Evolutionary conservation across 306 rosid genomes (phyloP).

Genomic region (Lathyrus oleraceus): DNA sequence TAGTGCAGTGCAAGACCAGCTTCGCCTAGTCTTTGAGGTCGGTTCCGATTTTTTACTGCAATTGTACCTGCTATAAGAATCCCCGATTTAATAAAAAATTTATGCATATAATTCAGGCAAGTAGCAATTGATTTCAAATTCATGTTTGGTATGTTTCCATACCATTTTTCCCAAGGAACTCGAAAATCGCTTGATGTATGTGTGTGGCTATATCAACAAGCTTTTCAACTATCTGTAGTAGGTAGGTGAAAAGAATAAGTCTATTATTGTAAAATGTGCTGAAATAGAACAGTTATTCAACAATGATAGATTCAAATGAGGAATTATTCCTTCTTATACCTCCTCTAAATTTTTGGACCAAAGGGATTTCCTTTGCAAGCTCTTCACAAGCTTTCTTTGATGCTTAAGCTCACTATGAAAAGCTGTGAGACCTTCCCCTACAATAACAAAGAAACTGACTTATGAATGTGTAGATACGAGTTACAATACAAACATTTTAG

Average conservation of each 20-base stretch:
- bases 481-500: not conserved
- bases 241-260: conserved; percentile 32
- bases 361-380: conserved; percentile 79
- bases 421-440: conserved; percentile 71
- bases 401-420: conserved; percentile 81
- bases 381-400: conserved; percentile 80
- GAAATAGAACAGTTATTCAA: not conserved
- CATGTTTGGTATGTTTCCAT: conserved; percentile 28
- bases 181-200: conserved; percentile 59
- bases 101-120: not conserved
- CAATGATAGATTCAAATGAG: conserved; percentile 11
- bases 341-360: conserved; percentile 84
- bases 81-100: conserved; percentile 5
- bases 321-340: conserved; percentile 53
- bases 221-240: conserved; percentile 79
- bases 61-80: conserved; percentile 43
- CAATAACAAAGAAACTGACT: conserved; percentile 44
- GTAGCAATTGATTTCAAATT: conserved; percentile 4
- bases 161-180: conserved; percentile 68
- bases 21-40: conserved; percentile 65
- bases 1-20: conserved; percentile 96
- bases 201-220: conserved; percentile 58
- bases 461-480: too few species aligned
- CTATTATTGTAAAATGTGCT: not conserved
- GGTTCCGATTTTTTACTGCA: conserved; percentile 22